Base-by-base conservation (phyloP, 140 eudicot genomes). In the Oenanthe javanica region DNA sequence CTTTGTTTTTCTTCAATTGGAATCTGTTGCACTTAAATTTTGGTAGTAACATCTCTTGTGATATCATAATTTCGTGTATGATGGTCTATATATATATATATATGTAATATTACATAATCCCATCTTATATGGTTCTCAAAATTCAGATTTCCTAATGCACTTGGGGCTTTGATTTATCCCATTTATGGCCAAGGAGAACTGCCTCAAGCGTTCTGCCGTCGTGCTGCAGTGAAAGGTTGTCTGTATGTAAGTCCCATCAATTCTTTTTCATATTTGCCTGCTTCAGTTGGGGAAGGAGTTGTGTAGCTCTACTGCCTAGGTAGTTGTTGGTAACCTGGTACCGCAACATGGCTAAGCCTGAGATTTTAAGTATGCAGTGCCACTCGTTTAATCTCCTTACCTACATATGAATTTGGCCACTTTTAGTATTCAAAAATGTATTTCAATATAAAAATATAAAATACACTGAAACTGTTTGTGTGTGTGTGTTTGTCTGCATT, bases 181-280 rank as follows among this genome's bases (percentile, higher is more conserved):
- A 79, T 95, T 76, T 95, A 95, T 85, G 99, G 99, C 79, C 98
- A 92, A 82, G 99, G 99, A 82, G 99, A 95, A 84, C 85, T 93
- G 78, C 88, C 97, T 66, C 99, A 92, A 84, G 97, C 99, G 70
- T 95, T 95, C 86, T 95, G 99, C 70, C 95, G 99, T 19, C 97
- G 99, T 83, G 99, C 99, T 84, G 99, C 99, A 43, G 99, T 95
- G 82, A 95, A 95, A 87, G 98, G 99, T 76, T 95, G 97, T 83
- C 82, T 93, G 71, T 88, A 91, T 89, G 99, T 95, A 88, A 90
- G 94, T 89, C 72, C 54, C 45, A 10, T 45, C 9, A n/a, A 31
- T 23, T 31, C 43, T 52, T 9, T 47, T 38, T 2, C 47, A 50
- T 50, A n/a, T 12, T 50, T 50, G 10, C 1, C 16, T 51, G 5